Base-by-base conservation (phyloP, 2,329 filamentous ascomycete species). In the Colletotrichum sp. region DNA sequence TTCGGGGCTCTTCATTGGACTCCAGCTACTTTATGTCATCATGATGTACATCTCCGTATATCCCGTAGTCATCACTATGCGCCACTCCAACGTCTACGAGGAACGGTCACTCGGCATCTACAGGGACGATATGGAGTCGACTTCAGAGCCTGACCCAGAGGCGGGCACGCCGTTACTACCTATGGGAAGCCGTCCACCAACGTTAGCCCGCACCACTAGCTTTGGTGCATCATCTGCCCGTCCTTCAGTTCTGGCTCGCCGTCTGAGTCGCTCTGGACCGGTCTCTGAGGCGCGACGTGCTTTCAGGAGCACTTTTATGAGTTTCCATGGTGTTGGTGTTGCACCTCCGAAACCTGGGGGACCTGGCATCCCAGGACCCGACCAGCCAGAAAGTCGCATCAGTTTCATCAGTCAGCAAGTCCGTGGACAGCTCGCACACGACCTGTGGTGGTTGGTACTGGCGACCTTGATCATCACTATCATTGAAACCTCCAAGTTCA, bases 1-100 rank as follows among this genome's bases (percentile, higher is more conserved):
- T 52, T 84, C 90, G 5, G 84, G 87, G 2, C 84, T 89, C 2
- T 89, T 88, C 52, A 90, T 92, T 9, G 91, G 90, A 3, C 85
- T 93, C 5, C 89, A 92, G 72, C 87, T 93, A 1, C 83, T 91
- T 2, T 93, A 92, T 79, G 85, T 93, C 13, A 87, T 93, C 72
- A 92, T 93, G 86, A 93, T 93, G 90, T 93, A 93, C 81, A 90
- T 93, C 38, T 91, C 91, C 1, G 90, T 89, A 3, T 93, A 92
- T 75, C 92, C 92, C 0, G 88, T 93, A 24, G 89, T 90, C 32
- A 91, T 93, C 72, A 92, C 90, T 1, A 90, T 93, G 84, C 89
- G 93, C n/a, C 91, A 93, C 80, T 93, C 92, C 43, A 94, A 94
- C 79, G 90, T 94, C 24, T 94, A 95, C 80, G 93, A 94, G 81